These are phyloP conservation scores for Acrocalymma vagum DNA, from an alignment of 2,329 filamentous ascomycete genomes.

Conservation along the genomic window DNA sequence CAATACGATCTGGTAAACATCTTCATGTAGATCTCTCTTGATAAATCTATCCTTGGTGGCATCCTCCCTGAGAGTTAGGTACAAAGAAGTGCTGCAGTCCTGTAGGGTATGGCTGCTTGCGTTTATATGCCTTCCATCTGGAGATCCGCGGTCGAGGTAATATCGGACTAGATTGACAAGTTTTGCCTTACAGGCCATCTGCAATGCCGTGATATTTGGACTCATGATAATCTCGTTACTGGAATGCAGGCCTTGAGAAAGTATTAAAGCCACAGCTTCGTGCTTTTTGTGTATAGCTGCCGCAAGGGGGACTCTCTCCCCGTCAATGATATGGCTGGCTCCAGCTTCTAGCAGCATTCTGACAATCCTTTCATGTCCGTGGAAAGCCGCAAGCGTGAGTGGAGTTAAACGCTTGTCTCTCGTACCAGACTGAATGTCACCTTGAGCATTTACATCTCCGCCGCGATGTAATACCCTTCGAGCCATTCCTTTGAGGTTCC, in stretches of 20 bases:
- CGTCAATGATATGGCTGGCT: constrained; percentile 16
- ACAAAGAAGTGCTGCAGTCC: neutral
- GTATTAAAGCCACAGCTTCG: constrained; percentile 18
- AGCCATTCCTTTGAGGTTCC: constrained; percentile 18
- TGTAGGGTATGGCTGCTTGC: no score
- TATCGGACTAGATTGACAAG: constrained; percentile 14
- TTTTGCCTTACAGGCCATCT: constrained; percentile 17
- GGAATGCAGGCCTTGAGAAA: constrained; percentile 14
- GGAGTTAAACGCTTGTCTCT: constrained; percentile 14
- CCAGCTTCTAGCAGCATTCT: constrained; percentile 16
- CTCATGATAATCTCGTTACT: constrained; percentile 1
- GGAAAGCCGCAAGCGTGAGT: constrained; percentile 13
- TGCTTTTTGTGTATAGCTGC: constrained; percentile 13
- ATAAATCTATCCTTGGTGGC: constrained; percentile 6
- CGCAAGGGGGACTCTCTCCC: constrained; percentile 9
- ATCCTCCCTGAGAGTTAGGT: constrained; percentile 3
- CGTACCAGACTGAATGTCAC: constrained; percentile 1
- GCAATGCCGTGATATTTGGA: constrained; percentile 11
- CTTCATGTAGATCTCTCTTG: constrained; percentile 17
- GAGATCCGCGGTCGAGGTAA: constrained; percentile 14
- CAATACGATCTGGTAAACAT: constrained; percentile 16
- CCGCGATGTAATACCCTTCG: constrained; percentile 14
- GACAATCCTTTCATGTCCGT: constrained; percentile 17
- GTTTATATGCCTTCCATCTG: neutral
- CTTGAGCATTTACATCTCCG: constrained; percentile 15